A percentile compares a stretch with the other conserved stretches of the same genome.
Evolutionary conservation across 352 stramenopile genomes (phyloP).

Genomic region (Phytopythium montanum): DNA sequence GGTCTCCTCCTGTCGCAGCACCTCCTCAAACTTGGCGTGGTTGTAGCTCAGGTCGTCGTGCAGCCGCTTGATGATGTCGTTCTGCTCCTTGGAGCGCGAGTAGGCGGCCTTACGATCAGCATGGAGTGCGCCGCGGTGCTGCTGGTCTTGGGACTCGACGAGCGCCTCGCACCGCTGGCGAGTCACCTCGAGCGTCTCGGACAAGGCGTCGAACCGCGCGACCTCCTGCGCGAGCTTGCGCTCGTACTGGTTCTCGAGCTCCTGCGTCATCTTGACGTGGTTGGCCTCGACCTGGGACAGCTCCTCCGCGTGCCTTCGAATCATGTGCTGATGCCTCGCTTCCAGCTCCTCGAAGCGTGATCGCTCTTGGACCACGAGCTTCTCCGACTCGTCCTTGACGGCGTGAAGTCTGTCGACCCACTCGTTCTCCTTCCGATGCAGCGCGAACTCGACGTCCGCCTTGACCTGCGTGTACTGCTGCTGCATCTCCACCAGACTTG

Average conservation of each 20-base stretch:
- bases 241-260: constrained; percentile 93
- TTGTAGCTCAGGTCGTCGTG: constrained; percentile 87
- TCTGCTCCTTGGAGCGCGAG: constrained; percentile 69
- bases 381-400: constrained; percentile 77
- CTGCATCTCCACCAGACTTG: constrained; percentile 47
- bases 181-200: constrained; percentile 86
- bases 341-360: constrained; percentile 81
- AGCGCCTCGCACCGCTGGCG: constrained; percentile 87
- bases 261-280: constrained; percentile 82
- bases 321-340: constrained; percentile 55
- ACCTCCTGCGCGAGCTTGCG: constrained; percentile 89
- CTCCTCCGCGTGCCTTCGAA: constrained; percentile 75
- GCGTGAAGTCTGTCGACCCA: constrained; percentile 81
- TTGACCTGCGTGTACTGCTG: constrained; percentile 78
- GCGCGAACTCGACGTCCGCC: constrained; percentile 76
- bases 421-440: constrained; percentile 85
- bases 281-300: constrained; percentile 69
- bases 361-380: constrained; percentile 70
- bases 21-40: constrained; percentile 83
- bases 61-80: constrained; percentile 78
- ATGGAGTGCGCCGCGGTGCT: constrained; percentile 57
- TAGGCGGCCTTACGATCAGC: constrained; percentile 63
- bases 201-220: constrained; percentile 81
- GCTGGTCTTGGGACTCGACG: constrained; percentile 74
- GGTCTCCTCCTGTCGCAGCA: constrained; percentile 72